Base-by-base conservation (phyloP, 2,329 filamentous ascomycete genomes). In the Fusarium armeniacum region DNA sequence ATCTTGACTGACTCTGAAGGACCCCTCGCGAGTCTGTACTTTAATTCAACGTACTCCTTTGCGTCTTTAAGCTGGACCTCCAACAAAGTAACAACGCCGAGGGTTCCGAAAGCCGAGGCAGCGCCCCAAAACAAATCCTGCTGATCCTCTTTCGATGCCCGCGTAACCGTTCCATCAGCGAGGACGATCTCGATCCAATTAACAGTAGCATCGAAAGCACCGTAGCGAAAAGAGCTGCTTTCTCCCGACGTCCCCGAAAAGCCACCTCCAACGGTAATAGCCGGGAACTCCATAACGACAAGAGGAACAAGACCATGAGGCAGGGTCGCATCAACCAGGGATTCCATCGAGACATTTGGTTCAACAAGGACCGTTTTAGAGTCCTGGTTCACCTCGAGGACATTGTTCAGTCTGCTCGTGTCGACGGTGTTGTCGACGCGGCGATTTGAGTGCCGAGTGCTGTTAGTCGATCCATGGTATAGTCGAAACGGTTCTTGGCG, bases 401-500 rank as follows among this genome's bases (percentile, higher is more conserved):
- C 86, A 76, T 87, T 84, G 68, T 83, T 84, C 12, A 94, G 84
- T 6, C 76, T 75, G 78, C 89, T 90, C 38, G 90, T 93, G 77
- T 93, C 90, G 58, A 94, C 83, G 12, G 88, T 86, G 72, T 86
- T 87, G 75, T 84, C 83, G 15, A 78, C 76, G 46, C 78, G 79
- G 32, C 83, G 83, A 22, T 82, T 79, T 10, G 84, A 83, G 28
- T 85, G 84, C 10, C 92, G 89, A 38, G 92, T 94, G 78, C 89
- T 92, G 80, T 93, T 93, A 28, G 91, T 93, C 0, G 90, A 89
- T 65, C 92, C 92, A 79, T 94, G 91, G 72, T 89, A 91, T 75
- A 94, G 90, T n/a, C 91, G 86, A 78, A 92, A 94, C 4, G 90
- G 86, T 75, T 82, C 77, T 61, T 81, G 77, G 10, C 72, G 76